Base-by-base conservation (phyloP, 75 land plant genomes). In the Cryptomeria japonica region DNA sequence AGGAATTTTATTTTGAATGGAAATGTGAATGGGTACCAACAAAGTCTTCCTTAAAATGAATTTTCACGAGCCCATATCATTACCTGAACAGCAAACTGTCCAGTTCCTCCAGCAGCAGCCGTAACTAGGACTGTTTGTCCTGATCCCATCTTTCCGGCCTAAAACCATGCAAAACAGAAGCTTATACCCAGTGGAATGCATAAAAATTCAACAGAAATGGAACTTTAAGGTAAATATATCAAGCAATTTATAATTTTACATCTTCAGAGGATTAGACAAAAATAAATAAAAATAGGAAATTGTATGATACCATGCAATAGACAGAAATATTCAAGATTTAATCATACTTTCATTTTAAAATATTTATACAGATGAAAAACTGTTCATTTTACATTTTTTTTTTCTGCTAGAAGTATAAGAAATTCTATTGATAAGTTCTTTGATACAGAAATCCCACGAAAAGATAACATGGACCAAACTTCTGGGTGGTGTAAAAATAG, bases 71-170 rank as follows among this genome's bases (percentile, higher is more conserved):
- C n/a, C 37, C 15, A 11, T 38, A 31, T 1, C 12, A 32, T 84
- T 61, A 91, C 92, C 95, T 94, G 95, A 31, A 94, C 94, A 58
- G 99, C 99, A 91, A 97, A 97, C 88, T 97, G 99, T 12, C 99
- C 99, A 28, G 99, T 97, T 19, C 99, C 99, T 28, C 99, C 99
- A 87, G 99, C 99, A 82, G 99, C 99, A 25, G 99, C 99, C 80
- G 99, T 97, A 25, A 97, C 99, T 36, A 98, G 94, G 49, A 98
- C 97, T 49, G 90, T 92, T 88, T 98, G 91, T 84, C 96, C 94
- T 73, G 97, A 94, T 87, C 92, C 90, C 96, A 95, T 93, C 55
- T 89, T 95, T 77, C 95, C 99, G 22, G 94, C 94, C 99, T 98
- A 87, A 14, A 89, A 39, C 22, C 34, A 76, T 31, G 46, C 31